Evolutionary conservation across 768 basidiomycete species (phyloP).

Genomic region (Boletus fagicola): DNA sequence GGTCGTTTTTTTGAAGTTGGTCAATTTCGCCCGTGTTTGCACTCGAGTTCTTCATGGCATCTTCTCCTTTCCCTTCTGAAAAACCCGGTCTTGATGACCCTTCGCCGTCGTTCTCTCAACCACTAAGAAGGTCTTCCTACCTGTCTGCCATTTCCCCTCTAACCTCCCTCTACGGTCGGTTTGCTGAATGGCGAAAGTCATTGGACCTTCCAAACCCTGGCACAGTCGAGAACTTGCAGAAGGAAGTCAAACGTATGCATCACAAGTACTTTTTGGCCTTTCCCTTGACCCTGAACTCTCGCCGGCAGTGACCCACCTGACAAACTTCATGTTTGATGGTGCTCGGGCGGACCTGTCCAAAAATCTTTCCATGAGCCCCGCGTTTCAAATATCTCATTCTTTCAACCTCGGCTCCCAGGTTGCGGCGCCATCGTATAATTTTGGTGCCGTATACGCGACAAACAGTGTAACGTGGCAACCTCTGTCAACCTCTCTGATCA

Average conservation of each 20-base stretch:
- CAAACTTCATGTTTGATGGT: constrained; percentile 96
- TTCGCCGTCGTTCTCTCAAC: constrained; percentile 35
- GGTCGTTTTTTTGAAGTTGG: constrained; percentile 37
- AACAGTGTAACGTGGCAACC: constrained; percentile 51
- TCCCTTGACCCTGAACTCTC: neutral
- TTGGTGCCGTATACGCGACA: constrained; percentile 90
- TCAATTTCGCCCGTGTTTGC: constrained; percentile 22
- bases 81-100: constrained; percentile 42
- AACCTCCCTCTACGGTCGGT: constrained; percentile 63
- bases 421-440: constrained; percentile 87
- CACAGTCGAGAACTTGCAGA: constrained; percentile 86
- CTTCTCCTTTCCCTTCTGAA: constrained; percentile 39
- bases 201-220: constrained; percentile 90
- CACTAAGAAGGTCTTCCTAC: constrained; percentile 40
- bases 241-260: constrained; percentile 82
- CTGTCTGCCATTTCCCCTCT: constrained; percentile 47
- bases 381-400: constrained; percentile 97
- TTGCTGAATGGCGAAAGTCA: constrained; percentile 78
- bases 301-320: constrained; percentile 76
- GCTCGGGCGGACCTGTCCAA: constrained; percentile 95
- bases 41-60: constrained; percentile 40
- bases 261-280: constrained; percentile 4
- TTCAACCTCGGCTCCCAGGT: constrained; percentile 88
- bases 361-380: constrained; percentile 87
- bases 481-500: constrained; percentile 16